Conservation (phyloP, 1,139 yeast species). For the Candida smagusa region DNA sequence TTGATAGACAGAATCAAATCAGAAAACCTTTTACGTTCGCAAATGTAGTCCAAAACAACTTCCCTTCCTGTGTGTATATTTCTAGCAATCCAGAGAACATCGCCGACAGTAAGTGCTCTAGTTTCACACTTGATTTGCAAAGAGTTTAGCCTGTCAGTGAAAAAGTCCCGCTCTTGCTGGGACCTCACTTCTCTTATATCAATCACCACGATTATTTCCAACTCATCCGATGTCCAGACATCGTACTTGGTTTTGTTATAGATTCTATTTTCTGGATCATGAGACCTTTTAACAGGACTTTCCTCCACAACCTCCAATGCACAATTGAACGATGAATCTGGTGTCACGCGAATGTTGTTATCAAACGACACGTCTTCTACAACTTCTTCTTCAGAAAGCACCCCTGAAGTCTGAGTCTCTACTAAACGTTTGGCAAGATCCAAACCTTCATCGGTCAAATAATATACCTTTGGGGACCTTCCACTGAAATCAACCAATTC, state of each 20-base stretch:
- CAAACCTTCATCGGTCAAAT: slow-evolving; percentile 70
- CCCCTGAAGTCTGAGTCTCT: slow-evolving; percentile 27
- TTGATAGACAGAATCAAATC: slow-evolving; percentile 79
- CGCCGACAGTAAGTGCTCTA: slow-evolving; percentile 74
- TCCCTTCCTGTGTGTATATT: slow-evolving; percentile 55
- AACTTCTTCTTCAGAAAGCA: slow-evolving; percentile 16
- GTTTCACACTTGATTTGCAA: slow-evolving; percentile 53
- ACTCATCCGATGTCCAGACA: slow-evolving; percentile 42
- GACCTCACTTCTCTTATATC: slow-evolving; percentile 83
- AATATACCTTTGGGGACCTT: slow-evolving; percentile 55
- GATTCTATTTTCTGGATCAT: slow-evolving; percentile 22
- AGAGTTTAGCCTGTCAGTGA: slow-evolving; percentile 49
- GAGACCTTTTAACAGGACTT: slow-evolving; percentile 8
- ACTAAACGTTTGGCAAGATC: slow-evolving; percentile 59
- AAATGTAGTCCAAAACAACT: slow-evolving; percentile 71
- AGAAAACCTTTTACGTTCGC: slow-evolving; percentile 86
- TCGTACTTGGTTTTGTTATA: slow-evolving; percentile 29
- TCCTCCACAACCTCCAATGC: background rate
- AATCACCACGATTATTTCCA: slow-evolving; percentile 57
- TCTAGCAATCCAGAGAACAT: slow-evolving; percentile 83
- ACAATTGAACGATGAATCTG: slow-evolving; percentile 14
- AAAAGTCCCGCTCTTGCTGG: slow-evolving; percentile 59
- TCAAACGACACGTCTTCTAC: slow-evolving; percentile 29
- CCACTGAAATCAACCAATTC: slow-evolving; percentile 60
- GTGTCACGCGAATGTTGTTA: slow-evolving; percentile 30